A percentile compares a stretch with the other conserved stretches of the same genome.
phyloP scores from a whole-genome alignment of 257 asterid species.

The Coffea eugenioides region DNA sequence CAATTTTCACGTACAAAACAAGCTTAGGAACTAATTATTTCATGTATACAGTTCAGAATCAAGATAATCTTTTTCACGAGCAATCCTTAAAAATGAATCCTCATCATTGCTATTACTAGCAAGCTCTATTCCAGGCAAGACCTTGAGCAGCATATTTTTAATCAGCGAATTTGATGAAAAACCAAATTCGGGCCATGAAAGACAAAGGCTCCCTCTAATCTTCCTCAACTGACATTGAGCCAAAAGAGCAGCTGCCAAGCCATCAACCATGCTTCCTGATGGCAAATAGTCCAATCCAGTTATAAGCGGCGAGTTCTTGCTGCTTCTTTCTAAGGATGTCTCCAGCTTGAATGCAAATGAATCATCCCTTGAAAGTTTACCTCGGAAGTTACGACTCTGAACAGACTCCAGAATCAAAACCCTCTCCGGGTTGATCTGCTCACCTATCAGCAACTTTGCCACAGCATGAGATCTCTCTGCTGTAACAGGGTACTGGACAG shows the following conservation, averaged over 20 bases:
- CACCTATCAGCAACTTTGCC: constrained; percentile 71
- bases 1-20: not conserved
- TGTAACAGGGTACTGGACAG: constrained; percentile 68
- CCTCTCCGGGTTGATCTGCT: constrained; percentile 57
- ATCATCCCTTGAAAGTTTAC: constrained; percentile 76
- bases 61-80: constrained; percentile 45
- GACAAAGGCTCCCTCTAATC: constrained; percentile 63
- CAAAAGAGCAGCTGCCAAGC: constrained; percentile 79
- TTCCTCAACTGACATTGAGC: constrained; percentile 71
- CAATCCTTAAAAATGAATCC: constrained; percentile 43
- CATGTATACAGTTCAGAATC: constrained; percentile 85
- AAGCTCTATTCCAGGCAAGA: constrained; percentile 44
- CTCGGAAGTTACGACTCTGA: constrained; percentile 69
- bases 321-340: constrained; percentile 59
- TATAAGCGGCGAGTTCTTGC: constrained; percentile 31
- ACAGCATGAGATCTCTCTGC: constrained; percentile 79
- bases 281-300: constrained; percentile 73
- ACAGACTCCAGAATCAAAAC: constrained; percentile 83
- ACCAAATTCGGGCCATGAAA: constrained; percentile 90
- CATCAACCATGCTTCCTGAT: constrained; percentile 94
- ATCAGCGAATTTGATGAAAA: constrained; percentile 50
- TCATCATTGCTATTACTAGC: constrained; percentile 35
- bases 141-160: constrained; percentile 58
- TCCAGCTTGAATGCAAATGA: constrained; percentile 71
- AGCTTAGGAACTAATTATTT: constrained; percentile 24